Evolutionary conservation across 2,329 filamentous ascomycete species (phyloP).

Genomic region (Xylariaceae sp.): DNA sequence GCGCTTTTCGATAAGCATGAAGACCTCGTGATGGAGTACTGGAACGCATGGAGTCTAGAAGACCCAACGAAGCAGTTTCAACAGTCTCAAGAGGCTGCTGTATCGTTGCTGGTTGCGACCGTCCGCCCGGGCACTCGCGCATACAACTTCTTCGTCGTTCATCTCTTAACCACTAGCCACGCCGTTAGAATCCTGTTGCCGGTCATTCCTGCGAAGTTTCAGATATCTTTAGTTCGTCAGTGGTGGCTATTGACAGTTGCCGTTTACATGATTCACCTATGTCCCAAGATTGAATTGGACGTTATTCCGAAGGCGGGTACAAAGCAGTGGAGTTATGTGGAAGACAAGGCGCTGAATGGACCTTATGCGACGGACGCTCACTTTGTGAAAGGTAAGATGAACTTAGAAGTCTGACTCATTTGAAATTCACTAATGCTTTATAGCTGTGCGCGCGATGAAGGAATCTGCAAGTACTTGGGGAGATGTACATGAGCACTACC

Average conservation of each 20-base stretch:
- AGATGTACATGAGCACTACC: constrained; percentile 61
- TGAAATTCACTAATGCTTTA: constrained; percentile 11
- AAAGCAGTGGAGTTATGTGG: constrained; percentile 73
- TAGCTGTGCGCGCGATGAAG: constrained; percentile 68
- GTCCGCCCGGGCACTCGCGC: constrained; percentile 54
- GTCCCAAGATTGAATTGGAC: constrained; percentile 68
- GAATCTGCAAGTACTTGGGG: constrained; percentile 73
- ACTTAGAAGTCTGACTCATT: background rate
- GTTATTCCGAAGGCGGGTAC: constrained; percentile 60
- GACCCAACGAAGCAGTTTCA: constrained; percentile 72
- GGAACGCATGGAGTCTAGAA: constrained; percentile 77
- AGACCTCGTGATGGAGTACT: constrained; percentile 73
- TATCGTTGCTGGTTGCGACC: constrained; percentile 59
- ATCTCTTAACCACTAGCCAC: constrained; percentile 80
- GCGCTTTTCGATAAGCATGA: constrained; percentile 66
- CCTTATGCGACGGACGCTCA: constrained; percentile 69
- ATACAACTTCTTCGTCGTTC: constrained; percentile 81
- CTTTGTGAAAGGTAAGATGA: constrained; percentile 70
- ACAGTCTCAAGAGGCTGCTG: constrained; percentile 61
- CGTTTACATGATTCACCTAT: constrained; percentile 70
- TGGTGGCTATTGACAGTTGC: constrained; percentile 86
- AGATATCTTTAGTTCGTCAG: constrained; percentile 70
- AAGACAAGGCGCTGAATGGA: constrained; percentile 65
- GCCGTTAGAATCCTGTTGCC: constrained; percentile 84
- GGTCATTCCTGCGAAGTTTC: constrained; percentile 66